A percentile compares a stretch with the other conserved stretches of the same genome.
Conservation (phyloP, 345 rosid genomes). For the Linum lewisii region DNA sequence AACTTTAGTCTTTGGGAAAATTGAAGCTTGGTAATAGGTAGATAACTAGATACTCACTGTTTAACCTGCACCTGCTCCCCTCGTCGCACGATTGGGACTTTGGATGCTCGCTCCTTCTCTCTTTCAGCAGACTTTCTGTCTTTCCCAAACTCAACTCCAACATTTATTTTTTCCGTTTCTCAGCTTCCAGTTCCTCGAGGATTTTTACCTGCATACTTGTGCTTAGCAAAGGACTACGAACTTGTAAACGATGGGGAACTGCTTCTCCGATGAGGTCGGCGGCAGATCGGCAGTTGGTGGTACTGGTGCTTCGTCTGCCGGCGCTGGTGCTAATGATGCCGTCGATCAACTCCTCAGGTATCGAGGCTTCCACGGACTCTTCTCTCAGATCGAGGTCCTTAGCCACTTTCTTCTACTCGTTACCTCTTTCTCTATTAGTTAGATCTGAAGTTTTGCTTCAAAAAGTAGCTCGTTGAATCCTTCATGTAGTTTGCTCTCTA, state of each 20-base stretch:
- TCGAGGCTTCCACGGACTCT: slow-evolving; percentile 57
- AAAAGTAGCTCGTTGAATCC: not conserved
- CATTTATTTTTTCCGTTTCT: not conserved
- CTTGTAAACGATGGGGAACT: slow-evolving; percentile 53
- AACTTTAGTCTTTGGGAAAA: too few relatives aligned
- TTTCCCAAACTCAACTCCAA: not conserved
- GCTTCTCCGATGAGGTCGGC: slow-evolving; percentile 64
- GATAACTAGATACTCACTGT: not conserved
- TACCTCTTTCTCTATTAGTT: not conserved
- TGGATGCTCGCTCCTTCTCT: not conserved
- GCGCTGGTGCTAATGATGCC: slow-evolving; percentile 49
- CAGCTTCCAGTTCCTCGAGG: not conserved
- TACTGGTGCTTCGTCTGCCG: slow-evolving; percentile 30
- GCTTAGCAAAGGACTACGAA: not conserved
- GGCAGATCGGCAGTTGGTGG: slow-evolving; percentile 56
- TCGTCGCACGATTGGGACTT: not conserved
- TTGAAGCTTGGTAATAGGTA: too few relatives aligned
- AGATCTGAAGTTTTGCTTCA: not conserved
- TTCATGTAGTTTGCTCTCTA: not conserved
- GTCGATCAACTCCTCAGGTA: slow-evolving; percentile 52
- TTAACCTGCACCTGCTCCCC: not conserved
- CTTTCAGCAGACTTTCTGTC: not conserved
- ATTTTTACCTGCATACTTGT: not conserved
- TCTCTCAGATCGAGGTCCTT: slow-evolving; percentile 80
- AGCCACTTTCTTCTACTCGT: not conserved